Percentiles rank a stretch among this genome's conserved stretches.
Conservation (phyloP, 83 land plant genomes). For the Larix sibirica region DNA sequence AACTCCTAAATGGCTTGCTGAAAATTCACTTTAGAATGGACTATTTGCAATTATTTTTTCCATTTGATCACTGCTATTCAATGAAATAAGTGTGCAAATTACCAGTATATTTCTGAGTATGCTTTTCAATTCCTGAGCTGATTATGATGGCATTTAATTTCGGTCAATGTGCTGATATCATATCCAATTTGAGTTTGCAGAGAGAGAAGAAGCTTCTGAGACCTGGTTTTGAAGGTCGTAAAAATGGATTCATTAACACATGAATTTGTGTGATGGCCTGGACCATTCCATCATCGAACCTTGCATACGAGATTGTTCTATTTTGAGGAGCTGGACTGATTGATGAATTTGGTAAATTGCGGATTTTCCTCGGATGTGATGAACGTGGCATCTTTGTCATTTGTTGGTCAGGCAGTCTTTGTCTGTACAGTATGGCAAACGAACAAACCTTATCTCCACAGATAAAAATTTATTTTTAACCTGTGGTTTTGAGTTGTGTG, state of each 20-base stretch:
- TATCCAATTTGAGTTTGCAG: conserved; percentile 31
- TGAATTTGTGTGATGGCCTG: background rate
- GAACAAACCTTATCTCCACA: no score
- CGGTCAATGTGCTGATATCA: background rate
- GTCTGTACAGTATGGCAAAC: no score
- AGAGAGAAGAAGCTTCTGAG: conserved; percentile 89
- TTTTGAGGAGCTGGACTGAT: no score
- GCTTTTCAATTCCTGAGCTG: background rate
- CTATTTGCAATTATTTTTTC: background rate
- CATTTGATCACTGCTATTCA: background rate
- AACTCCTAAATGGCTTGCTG: background rate
- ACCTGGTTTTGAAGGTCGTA: conserved; percentile 98
- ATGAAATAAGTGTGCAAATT: background rate
- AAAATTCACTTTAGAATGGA: background rate
- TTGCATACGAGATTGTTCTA: no score
- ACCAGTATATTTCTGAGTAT: background rate
- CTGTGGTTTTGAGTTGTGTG: no score
- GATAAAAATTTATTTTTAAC: no score
- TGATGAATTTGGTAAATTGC: no score
- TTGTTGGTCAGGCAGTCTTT: no score
- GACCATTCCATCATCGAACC: no score
- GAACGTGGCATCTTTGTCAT: no score
- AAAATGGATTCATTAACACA: conserved; percentile 74
- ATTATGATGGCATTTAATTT: background rate
- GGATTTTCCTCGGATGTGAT: no score